phyloP scores from a whole-genome alignment of 805 yeast species.

The Yarrowia sp. region DNA sequence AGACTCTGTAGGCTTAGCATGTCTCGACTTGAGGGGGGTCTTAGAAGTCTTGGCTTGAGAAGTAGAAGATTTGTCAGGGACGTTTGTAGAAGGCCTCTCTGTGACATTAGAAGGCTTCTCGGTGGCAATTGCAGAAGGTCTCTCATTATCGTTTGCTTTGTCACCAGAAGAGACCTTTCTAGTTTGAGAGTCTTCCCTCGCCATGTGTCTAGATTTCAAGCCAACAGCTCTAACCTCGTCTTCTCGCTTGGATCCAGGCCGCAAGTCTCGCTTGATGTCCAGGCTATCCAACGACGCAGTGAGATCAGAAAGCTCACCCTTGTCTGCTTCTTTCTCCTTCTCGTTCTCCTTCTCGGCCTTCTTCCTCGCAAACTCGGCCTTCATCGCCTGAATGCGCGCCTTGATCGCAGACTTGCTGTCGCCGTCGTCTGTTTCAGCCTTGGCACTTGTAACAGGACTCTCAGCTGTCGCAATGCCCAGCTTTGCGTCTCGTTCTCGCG shows the following conservation, averaged over 20 bases:
- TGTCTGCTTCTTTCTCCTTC: not conserved
- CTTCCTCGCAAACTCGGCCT: slow-evolving; percentile 8
- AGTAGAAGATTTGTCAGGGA: too few relatives aligned
- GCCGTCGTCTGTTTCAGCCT: not conserved
- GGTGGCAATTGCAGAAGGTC: too few relatives aligned
- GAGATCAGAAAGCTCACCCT: too few relatives aligned
- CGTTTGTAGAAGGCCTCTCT: too few relatives aligned
- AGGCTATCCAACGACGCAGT: too few relatives aligned
- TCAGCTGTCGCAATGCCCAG: not conserved
- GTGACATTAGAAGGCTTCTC: too few relatives aligned
- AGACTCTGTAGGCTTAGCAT: not conserved
- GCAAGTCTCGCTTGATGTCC: too few relatives aligned
- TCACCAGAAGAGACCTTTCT: too few relatives aligned
- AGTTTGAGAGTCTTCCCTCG: too few relatives aligned
- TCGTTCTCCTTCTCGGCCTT: not conserved
- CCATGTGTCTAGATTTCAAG: not conserved
- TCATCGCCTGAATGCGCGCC: slow-evolving; percentile 1
- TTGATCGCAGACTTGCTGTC: not conserved
- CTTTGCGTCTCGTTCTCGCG: slow-evolving; percentile 8
- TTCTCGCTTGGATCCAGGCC: too few relatives aligned
- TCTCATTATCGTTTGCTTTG: too few relatives aligned
- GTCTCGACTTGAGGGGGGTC: slow-evolving; percentile 1
- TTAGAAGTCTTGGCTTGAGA: not conserved
- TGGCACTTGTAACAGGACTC: not conserved
- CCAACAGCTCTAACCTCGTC: too few relatives aligned